These are phyloP conservation scores for Coriaria nepalensis DNA, from an alignment of 306 rosid species.

Conservation along the genomic window DNA sequence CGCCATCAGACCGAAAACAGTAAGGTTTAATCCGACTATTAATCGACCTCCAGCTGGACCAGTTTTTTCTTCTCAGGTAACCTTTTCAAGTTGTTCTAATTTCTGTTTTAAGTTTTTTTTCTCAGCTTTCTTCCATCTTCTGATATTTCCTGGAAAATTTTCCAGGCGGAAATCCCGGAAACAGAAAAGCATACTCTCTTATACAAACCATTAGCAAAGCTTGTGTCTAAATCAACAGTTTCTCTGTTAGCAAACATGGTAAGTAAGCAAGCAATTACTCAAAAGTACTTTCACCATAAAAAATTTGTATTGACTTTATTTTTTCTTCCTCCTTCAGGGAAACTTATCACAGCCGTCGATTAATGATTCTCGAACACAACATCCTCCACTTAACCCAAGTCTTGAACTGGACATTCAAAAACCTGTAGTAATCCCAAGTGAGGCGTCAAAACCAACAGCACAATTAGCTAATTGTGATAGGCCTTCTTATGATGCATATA, in stretches of 20 bases:
- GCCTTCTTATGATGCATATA: constrained; percentile 89
- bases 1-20: constrained; percentile 89
- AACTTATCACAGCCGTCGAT: constrained; percentile 14
- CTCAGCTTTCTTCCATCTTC: constrained; percentile 13
- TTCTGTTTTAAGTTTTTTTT: constrained; percentile 11
- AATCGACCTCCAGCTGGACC: constrained; percentile 23
- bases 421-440: constrained; percentile 30
- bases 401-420: constrained; percentile 26
- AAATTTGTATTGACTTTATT: background rate
- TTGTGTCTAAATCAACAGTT: constrained; percentile 66
- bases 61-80: constrained; percentile 55
- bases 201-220: constrained; percentile 77
- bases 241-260: constrained; percentile 83
- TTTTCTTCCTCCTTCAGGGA: constrained; percentile 40
- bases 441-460: constrained; percentile 35
- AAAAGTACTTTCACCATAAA: no score
- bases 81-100: constrained; percentile 7
- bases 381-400: constrained; percentile 20
- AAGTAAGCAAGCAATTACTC: constrained; percentile 13
- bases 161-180: constrained; percentile 45
- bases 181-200: constrained; percentile 36
- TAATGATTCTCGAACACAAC: background rate
- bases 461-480: constrained; percentile 36
- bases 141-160: constrained; percentile 9
- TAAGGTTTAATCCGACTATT: constrained; percentile 56